Evolutionary conservation across 768 basidiomycete genomes (phyloP).

Genomic region (Neoboletus brunneissimus): DNA sequence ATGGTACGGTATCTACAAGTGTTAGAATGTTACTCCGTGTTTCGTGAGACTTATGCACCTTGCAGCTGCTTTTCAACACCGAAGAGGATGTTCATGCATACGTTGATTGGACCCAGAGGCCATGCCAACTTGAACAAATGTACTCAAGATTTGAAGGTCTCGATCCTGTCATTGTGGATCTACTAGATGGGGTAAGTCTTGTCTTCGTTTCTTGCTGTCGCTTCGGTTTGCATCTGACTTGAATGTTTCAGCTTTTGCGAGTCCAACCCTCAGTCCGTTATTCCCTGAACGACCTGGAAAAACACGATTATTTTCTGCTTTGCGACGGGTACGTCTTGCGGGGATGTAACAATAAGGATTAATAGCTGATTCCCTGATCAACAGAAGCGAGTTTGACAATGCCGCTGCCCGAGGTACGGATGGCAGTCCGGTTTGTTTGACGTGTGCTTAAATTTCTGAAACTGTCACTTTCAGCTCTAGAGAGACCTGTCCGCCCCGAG

Average conservation of each 20-base stretch:
- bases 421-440: background rate
- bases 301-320: conserved; percentile 24
- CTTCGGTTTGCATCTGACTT: background rate
- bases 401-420: conserved; percentile 21
- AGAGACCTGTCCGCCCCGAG: conserved; percentile 17
- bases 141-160: conserved; percentile 28
- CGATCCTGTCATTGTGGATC: conserved; percentile 16
- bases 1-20: conserved; percentile 19
- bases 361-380: conserved; percentile 8
- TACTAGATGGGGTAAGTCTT: conserved; percentile 33
- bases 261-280: conserved; percentile 14
- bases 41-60: background rate
- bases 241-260: conserved; percentile 18
- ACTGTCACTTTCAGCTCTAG: conserved; percentile 11
- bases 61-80: conserved; percentile 34
- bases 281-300: conserved; percentile 20
- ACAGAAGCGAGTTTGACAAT: conserved; percentile 23
- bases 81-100: conserved; percentile 23
- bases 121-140: conserved; percentile 3
- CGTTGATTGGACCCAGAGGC: conserved; percentile 16
- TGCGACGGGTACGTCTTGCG: conserved; percentile 19
- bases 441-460: conserved; percentile 2
- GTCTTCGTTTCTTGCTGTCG: background rate
- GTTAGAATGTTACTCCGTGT: background rate
- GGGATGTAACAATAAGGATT: background rate